Evolutionary conservation across 441 rosid species (phyloP).

Genomic region (Gossypium laxum): DNA sequence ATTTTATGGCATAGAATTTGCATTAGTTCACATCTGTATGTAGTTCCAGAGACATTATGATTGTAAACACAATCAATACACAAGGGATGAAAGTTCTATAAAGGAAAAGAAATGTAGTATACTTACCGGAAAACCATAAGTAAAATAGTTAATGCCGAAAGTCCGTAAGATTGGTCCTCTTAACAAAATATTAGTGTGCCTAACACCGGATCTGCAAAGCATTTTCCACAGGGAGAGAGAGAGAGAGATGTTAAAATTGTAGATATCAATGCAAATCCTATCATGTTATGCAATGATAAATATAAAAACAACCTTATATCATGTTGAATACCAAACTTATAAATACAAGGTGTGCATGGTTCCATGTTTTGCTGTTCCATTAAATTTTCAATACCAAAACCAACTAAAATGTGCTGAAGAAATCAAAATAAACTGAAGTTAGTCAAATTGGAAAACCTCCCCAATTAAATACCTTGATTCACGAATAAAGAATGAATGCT

Average conservation of each 20-base stretch:
- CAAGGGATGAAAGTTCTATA: background rate
- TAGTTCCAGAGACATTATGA: background rate
- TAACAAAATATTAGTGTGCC: constrained; percentile 10
- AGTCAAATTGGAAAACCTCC: background rate
- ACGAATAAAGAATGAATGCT: constrained; percentile 31
- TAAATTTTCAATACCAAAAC: constrained; percentile 1
- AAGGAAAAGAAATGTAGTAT: background rate
- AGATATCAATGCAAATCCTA: background rate
- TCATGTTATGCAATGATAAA: background rate
- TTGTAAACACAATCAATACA: background rate
- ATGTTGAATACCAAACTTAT: background rate
- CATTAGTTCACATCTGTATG: background rate
- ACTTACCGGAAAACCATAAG: constrained; percentile 15
- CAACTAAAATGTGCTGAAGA: background rate
- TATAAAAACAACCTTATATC: background rate
- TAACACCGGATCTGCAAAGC: constrained; percentile 14
- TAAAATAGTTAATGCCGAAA: constrained; percentile 22
- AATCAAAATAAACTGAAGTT: background rate
- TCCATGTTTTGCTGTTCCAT: background rate
- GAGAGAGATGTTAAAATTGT: background rate
- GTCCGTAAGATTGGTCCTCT: constrained; percentile 16
- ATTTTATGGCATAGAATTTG: background rate
- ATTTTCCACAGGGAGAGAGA: background rate
- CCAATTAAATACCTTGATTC: constrained; percentile 29
- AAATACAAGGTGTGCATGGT: background rate